These are phyloP conservation scores for Ambrosiella cleistominuta DNA, from an alignment of 2,329 filamentous ascomycete species.

Conservation along the genomic window DNA sequence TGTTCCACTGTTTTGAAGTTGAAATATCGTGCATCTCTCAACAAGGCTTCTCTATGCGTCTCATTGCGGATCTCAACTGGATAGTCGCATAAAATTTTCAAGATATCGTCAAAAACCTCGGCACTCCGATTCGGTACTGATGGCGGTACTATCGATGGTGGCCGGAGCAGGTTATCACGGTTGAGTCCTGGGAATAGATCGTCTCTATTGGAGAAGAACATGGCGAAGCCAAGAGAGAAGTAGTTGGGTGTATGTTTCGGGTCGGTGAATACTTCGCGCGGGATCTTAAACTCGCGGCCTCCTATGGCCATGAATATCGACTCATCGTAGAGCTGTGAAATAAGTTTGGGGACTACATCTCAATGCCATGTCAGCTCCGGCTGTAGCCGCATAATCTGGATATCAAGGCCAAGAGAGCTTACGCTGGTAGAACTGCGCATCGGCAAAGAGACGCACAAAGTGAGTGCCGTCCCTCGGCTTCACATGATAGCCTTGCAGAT, in stretches of 20 bases:
- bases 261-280: slow-evolving; percentile 66
- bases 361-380: not conserved
- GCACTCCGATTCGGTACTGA: slow-evolving; percentile 64
- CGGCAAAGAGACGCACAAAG: slow-evolving; percentile 82
- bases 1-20: slow-evolving; percentile 87
- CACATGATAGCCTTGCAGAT: slow-evolving; percentile 85
- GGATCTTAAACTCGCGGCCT: slow-evolving; percentile 71
- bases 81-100: slow-evolving; percentile 72
- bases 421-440: slow-evolving; percentile 88
- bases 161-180: slow-evolving; percentile 60
- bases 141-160: slow-evolving; percentile 71
- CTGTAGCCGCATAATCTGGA: not conserved
- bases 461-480: slow-evolving; percentile 64
- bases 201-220: slow-evolving; percentile 65
- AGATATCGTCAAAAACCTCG: slow-evolving; percentile 67
- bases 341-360: slow-evolving; percentile 58
- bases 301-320: slow-evolving; percentile 88
- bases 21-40: slow-evolving; percentile 82
- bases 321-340: slow-evolving; percentile 78
- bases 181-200: slow-evolving; percentile 78
- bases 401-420: slow-evolving; percentile 14
- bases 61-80: slow-evolving; percentile 60
- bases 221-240: slow-evolving; percentile 77
- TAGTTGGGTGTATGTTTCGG: slow-evolving; percentile 91
- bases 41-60: slow-evolving; percentile 55